Evolutionary conservation across 768 basidiomycete genomes (phyloP), one percentile per base, ranked within the genome.

Genomic region (Gyrodon lividus): DNA sequence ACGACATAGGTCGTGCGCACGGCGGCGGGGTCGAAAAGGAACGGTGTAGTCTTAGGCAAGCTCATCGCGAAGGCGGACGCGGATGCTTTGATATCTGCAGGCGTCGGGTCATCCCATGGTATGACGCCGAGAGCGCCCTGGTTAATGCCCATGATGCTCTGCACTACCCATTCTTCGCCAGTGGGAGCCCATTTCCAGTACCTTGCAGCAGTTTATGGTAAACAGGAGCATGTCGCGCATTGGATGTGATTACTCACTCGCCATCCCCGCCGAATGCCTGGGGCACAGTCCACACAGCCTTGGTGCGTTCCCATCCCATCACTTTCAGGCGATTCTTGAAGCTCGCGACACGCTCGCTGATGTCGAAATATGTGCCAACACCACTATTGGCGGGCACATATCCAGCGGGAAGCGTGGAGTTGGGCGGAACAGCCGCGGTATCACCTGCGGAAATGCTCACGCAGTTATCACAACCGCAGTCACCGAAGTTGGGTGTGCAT

Each of bases 201-300:
- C 69, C 79, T 79, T 34, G 69, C 68, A 24, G 24, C 13, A 33
- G 9, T 74, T 74, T 74, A 74, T 17, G 4, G 20, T 9, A 46
- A 31, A 12, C n/a, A 22, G 14, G n/a, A 43, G 24, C 7, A 33
- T 28, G 56, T 42, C 16, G 6, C 19, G 30, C n/a, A 40, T 26
- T n/a, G 12, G 4, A 43, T 60, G 24, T 13, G 58, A 67, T 56
- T 14, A 74, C 72, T 67, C 56, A 63, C 58, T 55, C 43, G 47
- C 33, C 14, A 6, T 59, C 62, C 48, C 74, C 75, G 23, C 87
- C 86, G 61, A 92, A 92, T 0, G 78, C 88, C 66, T 92, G 89
- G 0, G 88, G 86, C 1, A 91, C 89, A 2, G 83, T 82, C 90
- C 89, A 91, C 0, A 89, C 76, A 1, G 84, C 78, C 62, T 87